Conservation (phyloP, 2,329 filamentous ascomycete genomes). For the Alternaria infectoria region DNA sequence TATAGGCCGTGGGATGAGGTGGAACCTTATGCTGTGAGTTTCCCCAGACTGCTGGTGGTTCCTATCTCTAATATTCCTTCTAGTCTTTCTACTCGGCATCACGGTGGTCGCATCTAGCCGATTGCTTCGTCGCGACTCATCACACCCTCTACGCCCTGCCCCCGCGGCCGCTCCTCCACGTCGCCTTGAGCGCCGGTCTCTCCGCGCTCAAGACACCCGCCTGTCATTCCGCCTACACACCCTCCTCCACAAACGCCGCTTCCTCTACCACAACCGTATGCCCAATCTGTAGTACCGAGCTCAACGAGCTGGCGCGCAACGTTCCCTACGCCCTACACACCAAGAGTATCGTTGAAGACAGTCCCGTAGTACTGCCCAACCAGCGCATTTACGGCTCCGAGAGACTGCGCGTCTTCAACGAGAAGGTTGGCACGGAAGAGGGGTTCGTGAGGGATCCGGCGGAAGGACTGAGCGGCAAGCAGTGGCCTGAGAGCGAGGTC, state of each 20-base stretch:
- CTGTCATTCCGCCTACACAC: constrained; percentile 75
- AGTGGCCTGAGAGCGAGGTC: constrained; percentile 61
- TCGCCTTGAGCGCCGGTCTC: constrained; percentile 87
- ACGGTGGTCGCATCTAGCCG: constrained; percentile 78
- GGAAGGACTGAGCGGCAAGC: constrained; percentile 62
- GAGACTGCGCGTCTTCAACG: constrained; percentile 75
- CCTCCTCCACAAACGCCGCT: constrained; percentile 59
- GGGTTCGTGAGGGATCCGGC: constrained; percentile 77
- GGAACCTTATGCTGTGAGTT: constrained; percentile 65
- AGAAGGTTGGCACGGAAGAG: constrained; percentile 73
- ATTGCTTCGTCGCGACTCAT: constrained; percentile 84
- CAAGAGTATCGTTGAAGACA: constrained; percentile 88
- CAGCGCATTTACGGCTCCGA: constrained; percentile 82
- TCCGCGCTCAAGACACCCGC: constrained; percentile 95
- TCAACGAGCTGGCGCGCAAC: constrained; percentile 86
- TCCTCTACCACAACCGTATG: constrained; percentile 77
- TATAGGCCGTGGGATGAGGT: constrained; percentile 67
- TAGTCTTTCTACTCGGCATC: constrained; percentile 74
- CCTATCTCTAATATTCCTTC: constrained; percentile 17
- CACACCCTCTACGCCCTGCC: constrained; percentile 85
- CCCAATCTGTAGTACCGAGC: constrained; percentile 93
- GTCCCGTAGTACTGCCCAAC: constrained; percentile 86
- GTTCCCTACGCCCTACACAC: constrained; percentile 96
- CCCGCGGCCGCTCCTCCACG: constrained; percentile 81
- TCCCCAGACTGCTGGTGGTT: background rate